Evolutionary conservation across 352 stramenopile genomes (phyloP).

Genomic region (Pythium monospermum): DNA sequence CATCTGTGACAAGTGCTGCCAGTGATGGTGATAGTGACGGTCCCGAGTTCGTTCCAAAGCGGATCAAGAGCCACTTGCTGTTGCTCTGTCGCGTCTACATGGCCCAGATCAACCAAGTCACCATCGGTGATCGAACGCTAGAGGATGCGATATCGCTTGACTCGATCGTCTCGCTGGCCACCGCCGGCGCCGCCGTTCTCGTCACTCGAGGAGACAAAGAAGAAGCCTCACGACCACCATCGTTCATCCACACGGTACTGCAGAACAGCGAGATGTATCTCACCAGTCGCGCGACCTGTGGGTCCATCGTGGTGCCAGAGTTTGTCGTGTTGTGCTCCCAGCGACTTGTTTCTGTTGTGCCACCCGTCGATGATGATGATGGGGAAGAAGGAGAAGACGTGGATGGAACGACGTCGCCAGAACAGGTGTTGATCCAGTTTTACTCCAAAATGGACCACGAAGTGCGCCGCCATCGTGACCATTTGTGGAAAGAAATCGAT

Average conservation of each 20-base stretch:
- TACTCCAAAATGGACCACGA: constrained; percentile 1
- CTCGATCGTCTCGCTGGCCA: constrained; percentile 6
- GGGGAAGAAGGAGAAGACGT: not conserved
- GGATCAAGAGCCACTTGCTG: constrained; percentile 12
- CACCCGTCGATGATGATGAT: not conserved
- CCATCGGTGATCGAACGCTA: not conserved
- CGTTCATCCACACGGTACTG: not conserved
- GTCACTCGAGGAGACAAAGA: not conserved
- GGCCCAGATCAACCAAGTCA: constrained; percentile 4
- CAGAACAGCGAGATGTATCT: constrained; percentile 11
- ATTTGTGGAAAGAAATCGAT: constrained; percentile 14
- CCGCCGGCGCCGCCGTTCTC: not conserved
- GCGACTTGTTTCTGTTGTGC: not conserved
- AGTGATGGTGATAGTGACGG: not conserved
- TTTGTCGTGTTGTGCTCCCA: constrained; percentile 17
- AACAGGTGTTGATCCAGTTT: constrained; percentile 3
- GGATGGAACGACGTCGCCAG: no score
- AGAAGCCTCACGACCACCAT: no score
- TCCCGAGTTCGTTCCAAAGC: not conserved
- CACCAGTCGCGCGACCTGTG: not conserved
- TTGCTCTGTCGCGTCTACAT: constrained; percentile 14
- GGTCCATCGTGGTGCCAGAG: constrained; percentile 5
- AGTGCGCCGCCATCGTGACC: constrained; percentile 1
- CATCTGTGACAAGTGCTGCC: not conserved
- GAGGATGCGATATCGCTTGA: not conserved